Evolutionary conservation across 305 asterid genomes (phyloP).

Genomic region (Fraxinus nigra): DNA sequence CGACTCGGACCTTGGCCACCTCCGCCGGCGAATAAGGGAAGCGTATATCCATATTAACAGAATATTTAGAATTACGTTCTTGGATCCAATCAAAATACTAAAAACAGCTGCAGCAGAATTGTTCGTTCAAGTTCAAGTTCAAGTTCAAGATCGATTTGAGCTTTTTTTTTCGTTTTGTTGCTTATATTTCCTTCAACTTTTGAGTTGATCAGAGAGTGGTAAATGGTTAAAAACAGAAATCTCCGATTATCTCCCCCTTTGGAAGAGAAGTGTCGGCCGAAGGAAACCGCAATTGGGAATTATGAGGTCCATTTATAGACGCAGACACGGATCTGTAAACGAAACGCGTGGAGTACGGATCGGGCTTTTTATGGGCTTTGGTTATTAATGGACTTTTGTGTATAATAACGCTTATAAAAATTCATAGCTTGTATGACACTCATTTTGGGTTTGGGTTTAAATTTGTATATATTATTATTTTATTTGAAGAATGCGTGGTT

Average conservation of each 20-base stretch:
- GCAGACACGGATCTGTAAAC: background rate
- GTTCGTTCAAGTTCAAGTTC: background rate
- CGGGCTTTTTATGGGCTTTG: background rate
- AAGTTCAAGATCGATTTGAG: background rate
- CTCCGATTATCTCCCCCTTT: background rate
- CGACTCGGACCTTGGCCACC: constrained; percentile 76
- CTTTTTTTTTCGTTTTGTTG: background rate
- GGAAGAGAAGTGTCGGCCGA: background rate
- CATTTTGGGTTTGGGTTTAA: too few species aligned
- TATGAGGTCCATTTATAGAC: constrained; percentile 26
- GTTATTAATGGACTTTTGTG: background rate
- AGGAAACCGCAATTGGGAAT: rapidly evolving
- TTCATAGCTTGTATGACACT: too few species aligned
- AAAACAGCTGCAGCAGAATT: background rate
- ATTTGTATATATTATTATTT: too few species aligned
- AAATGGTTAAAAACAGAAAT: background rate
- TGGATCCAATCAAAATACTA: constrained; percentile 6
- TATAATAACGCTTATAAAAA: background rate
- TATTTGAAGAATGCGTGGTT: too few species aligned
- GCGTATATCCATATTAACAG: constrained; percentile 62
- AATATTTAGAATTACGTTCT: background rate
- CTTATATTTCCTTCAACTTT: background rate
- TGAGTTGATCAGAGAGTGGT: background rate
- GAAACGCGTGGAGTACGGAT: background rate
- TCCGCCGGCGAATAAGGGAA: constrained; percentile 95